phyloP scores from a whole-genome alignment of 805 yeast genomes.

The Kluyveromyces aestuarii region DNA sequence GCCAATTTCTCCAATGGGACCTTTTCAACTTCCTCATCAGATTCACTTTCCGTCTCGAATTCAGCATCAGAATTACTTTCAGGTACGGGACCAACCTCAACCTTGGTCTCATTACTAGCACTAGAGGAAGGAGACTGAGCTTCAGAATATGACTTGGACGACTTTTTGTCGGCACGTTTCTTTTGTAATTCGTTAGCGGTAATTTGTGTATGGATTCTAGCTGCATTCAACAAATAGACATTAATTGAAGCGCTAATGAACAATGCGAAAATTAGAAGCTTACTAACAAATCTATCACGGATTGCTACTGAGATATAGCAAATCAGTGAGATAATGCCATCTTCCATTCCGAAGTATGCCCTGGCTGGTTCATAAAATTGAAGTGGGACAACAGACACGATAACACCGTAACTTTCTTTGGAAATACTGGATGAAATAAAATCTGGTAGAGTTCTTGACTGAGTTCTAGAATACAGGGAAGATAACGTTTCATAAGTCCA shows the following conservation, averaged over 20 bases:
- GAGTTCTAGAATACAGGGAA: slow-evolving; percentile 22
- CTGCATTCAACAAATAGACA: slow-evolving; percentile 76
- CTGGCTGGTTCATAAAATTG: slow-evolving; percentile 52
- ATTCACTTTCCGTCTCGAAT: slow-evolving; percentile 29
- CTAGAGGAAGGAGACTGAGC: slow-evolving; percentile 9
- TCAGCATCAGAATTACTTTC: slow-evolving; percentile 12
- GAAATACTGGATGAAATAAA: slow-evolving; percentile 28
- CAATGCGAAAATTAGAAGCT: slow-evolving; percentile 62
- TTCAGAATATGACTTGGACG: not conserved
- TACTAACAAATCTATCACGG: slow-evolving; percentile 72
- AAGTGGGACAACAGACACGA: slow-evolving; percentile 51
- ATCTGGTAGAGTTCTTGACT: slow-evolving; percentile 34
- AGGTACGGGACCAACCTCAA: slow-evolving; percentile 6
- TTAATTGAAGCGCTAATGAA: slow-evolving; percentile 73
- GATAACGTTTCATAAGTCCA: slow-evolving; percentile 51
- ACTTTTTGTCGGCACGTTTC: slow-evolving; percentile 16
- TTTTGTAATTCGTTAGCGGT: slow-evolving; percentile 26
- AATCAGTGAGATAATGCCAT: slow-evolving; percentile 39
- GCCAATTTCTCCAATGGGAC: slow-evolving; percentile 58
- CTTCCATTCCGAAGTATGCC: slow-evolving; percentile 51
- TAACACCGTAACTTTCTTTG: slow-evolving; percentile 31
- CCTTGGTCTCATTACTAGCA: slow-evolving; percentile 3
- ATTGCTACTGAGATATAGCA: slow-evolving; percentile 57
- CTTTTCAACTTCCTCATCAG: slow-evolving; percentile 28
- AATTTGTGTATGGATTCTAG: slow-evolving; percentile 51